Conservation (phyloP, 345 rosid species). For the Hypericum androsaemum region DNA sequence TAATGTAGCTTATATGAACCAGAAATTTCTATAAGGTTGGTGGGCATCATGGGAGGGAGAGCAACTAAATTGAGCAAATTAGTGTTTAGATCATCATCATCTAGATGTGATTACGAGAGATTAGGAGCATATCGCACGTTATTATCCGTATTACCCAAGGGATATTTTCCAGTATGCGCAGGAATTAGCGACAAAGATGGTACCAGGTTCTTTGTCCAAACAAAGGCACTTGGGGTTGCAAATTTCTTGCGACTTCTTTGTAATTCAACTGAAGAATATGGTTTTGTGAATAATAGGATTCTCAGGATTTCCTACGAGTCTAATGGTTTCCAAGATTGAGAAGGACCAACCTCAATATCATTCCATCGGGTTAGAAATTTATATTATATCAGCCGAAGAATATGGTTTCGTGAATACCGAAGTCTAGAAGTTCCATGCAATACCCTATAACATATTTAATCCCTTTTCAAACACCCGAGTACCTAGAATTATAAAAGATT, state of each 20-base stretch:
- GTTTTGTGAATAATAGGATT: constrained; percentile 24
- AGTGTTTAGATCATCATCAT: too few relatives aligned
- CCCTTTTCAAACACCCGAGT: too few relatives aligned
- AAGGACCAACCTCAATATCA: constrained; percentile 8
- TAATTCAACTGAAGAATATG: constrained; percentile 35
- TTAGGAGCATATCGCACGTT: background rate
- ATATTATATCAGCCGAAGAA: too few relatives aligned
- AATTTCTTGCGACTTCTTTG: constrained; percentile 25
- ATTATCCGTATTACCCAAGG: constrained; percentile 18
- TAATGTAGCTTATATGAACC: too few relatives aligned
- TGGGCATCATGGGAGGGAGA: constrained; percentile 21
- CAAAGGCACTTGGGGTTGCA: constrained; percentile 16
- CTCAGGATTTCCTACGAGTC: constrained; percentile 28
- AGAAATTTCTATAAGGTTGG: too few relatives aligned
- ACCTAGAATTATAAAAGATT: too few relatives aligned
- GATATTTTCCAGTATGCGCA: constrained; percentile 23
- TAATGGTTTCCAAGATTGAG: constrained; percentile 24
- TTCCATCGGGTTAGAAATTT: too few relatives aligned
- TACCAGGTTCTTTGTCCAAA: constrained; percentile 22
- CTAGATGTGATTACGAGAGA: constrained; percentile 2
- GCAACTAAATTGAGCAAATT: constrained; percentile 16
- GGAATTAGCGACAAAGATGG: constrained; percentile 15
- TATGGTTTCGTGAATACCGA: too few relatives aligned
- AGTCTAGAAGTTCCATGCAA: too few relatives aligned
- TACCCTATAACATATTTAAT: too few relatives aligned